Evolutionary conservation across 805 yeast species (phyloP), one percentile per base, ranked within the genome.

Genomic region (Ogataea saltuana): DNA sequence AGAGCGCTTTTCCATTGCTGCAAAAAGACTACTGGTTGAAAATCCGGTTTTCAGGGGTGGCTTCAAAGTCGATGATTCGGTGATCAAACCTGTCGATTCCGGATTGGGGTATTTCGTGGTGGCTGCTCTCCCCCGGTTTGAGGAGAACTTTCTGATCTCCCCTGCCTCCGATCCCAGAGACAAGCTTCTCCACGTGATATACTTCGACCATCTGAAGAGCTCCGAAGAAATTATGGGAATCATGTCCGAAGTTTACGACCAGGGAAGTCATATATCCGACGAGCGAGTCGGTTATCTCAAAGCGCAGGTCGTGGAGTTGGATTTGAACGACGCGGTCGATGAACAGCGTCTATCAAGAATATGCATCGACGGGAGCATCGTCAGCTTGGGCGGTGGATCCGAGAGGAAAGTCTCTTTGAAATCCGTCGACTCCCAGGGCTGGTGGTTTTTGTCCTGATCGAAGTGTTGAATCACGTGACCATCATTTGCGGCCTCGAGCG

Each of bases 1-100:
- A 6, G 78, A 78, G 31, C 65, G 96, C 42, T 90, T 90, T 62
- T 67, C 73, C 46, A 63, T 78, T 27, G 96, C 96, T 0, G 95
- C 89, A 0, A 58, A 60, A 21, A 55, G 68, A 9, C 76, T 85
- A 27, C 58, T 87, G 17, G 55, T 64, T 4, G 50, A 66, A 13
- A 72, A 74, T 37, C 89, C 81, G 34, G 54, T 50, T 15, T 85
- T 81, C 58, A 55, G 64, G 8, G 88, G 85, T 1, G 44, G 36
- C 12, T 30, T 35, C 18, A 27, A 17, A 4, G 29, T 35, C 12
- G 55, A 45, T 27, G 45, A 36, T 11, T 13, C 34, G 1, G 44
- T 39, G 9, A 36, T 49, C 12, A 47, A 44, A 12, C 34, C 37
- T 6, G 29, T 47, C 2, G 55, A 51, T 1, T 74, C 75, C 0